Percentiles rank a stretch among this genome's conserved stretches.
phyloP scores from a whole-genome alignment of 495 filamentous ascomycete species.

The Penicillium bialowiezense region DNA sequence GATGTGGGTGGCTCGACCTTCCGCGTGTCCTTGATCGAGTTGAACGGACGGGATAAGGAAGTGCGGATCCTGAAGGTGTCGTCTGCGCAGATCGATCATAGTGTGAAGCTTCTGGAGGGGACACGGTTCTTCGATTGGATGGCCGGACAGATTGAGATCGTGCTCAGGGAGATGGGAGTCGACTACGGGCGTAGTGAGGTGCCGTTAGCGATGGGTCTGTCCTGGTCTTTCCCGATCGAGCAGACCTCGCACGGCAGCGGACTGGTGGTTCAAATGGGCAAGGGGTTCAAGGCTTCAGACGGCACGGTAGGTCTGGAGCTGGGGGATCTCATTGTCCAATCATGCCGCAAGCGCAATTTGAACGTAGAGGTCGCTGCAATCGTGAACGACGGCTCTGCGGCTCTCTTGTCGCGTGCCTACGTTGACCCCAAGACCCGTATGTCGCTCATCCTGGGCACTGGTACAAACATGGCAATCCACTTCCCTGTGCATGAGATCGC shows the following conservation, averaged over 20 bases:
- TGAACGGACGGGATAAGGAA: constrained; percentile 47
- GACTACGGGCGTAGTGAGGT: constrained; percentile 34
- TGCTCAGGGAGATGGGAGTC: constrained; percentile 40
- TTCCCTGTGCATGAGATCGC: constrained; percentile 64
- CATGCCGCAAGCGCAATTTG: constrained; percentile 50
- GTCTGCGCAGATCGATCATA: constrained; percentile 52
- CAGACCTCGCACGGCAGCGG: constrained; percentile 59
- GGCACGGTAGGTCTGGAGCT: constrained; percentile 57
- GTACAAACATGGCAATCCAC: constrained; percentile 78
- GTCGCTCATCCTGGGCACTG: constrained; percentile 82
- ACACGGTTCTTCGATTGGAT: constrained; percentile 68
- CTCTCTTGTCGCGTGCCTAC: constrained; percentile 76
- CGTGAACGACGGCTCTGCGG: constrained; percentile 80
- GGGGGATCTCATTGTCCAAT: constrained; percentile 53
- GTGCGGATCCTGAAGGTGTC: constrained; percentile 51
- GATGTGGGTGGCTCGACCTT: constrained; percentile 70
- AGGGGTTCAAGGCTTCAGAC: constrained; percentile 60
- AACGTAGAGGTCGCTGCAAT: constrained; percentile 65
- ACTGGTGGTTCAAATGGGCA: constrained; percentile 62
- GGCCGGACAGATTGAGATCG: constrained; percentile 57
- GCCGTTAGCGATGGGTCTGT: constrained; percentile 57
- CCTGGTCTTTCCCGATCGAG: constrained; percentile 70
- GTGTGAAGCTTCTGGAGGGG: constrained; percentile 51
- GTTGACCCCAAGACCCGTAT: constrained; percentile 59
- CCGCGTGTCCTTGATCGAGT: constrained; percentile 58